Base-by-base conservation (phyloP, 139 green algal genomes). In the Picochlorum sp. region DNA sequence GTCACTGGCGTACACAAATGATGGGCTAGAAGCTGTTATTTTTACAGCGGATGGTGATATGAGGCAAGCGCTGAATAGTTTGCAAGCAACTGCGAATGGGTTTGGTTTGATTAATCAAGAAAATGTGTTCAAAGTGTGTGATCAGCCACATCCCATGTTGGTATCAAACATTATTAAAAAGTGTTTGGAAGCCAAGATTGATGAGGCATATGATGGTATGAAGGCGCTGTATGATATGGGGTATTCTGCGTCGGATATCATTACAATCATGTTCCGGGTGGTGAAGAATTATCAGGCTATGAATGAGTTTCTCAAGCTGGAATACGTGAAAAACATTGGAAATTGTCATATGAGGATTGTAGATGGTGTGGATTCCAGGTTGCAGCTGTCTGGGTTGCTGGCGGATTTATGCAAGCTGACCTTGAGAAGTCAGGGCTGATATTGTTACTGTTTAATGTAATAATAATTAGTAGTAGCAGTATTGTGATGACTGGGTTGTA, bases 31-130 rank as follows among this genome's bases (percentile, higher is more conserved):
- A 73, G 94, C 94, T 2, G 80, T 98, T 49, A 84, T 98, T 20
- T 99, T 99, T 77, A 97, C 90, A 3, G 94, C 94, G 4, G 94
- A 99, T 65, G 94, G 94, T 1, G 94, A 99, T 82, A 99, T 99
- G 94, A 76, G 94, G 9, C 91, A 97, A 66, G 94, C 89, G n/a
- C 82, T 99, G 26, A 98, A 98, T 83, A 98, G 96, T 82, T 64
- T 99, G 50, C 84, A 95, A 84, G 85, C 89, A 7, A 96, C 89
- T 0, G 54, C 83, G 76, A 88, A 73, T 46, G 94, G 93, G 26
- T 98, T 97, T 77, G 88, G 90, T 2, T 78, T 95, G 21, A 80
- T 99, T 7, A 89, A 78, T 69, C 74, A 80, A 38, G 89, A 95
- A 7, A 88, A 90, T 49, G 94, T 98, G 13, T 98, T 98, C 80